These are phyloP conservation scores for Aureobasidium pullulans DNA, from an alignment of 2,329 filamentous ascomycete genomes.

Conservation along the genomic window DNA sequence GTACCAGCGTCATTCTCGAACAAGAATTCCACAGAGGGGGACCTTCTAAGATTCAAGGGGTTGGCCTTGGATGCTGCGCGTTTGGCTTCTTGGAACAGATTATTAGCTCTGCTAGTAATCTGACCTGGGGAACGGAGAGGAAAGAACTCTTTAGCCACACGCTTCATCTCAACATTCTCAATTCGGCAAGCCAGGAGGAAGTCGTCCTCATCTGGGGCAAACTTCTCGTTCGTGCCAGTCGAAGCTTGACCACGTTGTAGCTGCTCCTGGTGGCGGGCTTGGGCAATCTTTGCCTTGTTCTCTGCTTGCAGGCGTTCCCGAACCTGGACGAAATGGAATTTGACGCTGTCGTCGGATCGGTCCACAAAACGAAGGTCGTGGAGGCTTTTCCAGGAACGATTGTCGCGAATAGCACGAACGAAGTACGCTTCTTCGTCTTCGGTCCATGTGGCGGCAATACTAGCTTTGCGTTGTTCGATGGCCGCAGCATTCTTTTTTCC, in stretches of 20 bases:
- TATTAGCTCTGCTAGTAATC: conserved; percentile 7
- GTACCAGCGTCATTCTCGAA: background rate
- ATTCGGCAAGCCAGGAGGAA: conserved; percentile 13
- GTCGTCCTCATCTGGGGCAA: conserved; percentile 12
- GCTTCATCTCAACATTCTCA: conserved; percentile 12
- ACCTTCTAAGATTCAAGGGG: background rate
- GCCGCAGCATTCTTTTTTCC: background rate
- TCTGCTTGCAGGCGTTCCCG: background rate
- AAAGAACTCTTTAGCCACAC: conserved; percentile 14
- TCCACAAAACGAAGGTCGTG: background rate
- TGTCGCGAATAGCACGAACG: background rate
- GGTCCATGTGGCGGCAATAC: background rate
- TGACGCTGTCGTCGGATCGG: conserved; percentile 7
- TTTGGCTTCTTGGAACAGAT: background rate
- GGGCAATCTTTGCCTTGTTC: background rate
- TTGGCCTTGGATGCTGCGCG: conserved; percentile 7
- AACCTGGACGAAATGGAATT: background rate
- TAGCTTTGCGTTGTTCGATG: background rate
- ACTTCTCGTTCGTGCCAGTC: conserved; percentile 9
- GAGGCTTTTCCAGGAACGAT: conserved; percentile 1
- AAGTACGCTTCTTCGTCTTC: conserved; percentile 4
- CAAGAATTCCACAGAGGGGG: conserved; percentile 4
- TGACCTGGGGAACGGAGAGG: conserved; percentile 2
- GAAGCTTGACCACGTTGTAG: background rate
- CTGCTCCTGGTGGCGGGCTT: background rate